Evolutionary conservation across 805 yeast species (phyloP).

Genomic region (Lachancea quebecensis): DNA sequence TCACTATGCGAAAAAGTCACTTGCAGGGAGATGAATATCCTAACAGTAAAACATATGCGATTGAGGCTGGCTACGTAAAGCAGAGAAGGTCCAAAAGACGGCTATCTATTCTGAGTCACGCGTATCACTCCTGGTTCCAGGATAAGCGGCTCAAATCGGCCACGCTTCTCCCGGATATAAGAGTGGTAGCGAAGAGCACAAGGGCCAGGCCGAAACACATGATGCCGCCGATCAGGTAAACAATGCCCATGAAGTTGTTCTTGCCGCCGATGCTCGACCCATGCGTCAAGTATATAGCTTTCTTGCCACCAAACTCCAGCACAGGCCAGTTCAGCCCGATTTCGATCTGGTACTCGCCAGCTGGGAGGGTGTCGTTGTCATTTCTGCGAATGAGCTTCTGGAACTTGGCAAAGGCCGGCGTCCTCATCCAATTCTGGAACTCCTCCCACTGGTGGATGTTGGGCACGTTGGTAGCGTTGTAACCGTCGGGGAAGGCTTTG

Average conservation of each 20-base stretch:
- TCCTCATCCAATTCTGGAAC: slow-evolving; percentile 95
- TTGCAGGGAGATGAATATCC: too few species aligned
- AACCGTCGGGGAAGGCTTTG: slow-evolving; percentile 74
- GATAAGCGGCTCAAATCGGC: slow-evolving; percentile 68
- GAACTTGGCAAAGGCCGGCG: slow-evolving; percentile 65
- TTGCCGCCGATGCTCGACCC: slow-evolving; percentile 72
- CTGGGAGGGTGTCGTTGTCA: slow-evolving; percentile 44
- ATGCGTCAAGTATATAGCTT: slow-evolving; percentile 60
- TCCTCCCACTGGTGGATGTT: slow-evolving; percentile 71
- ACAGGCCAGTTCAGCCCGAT: slow-evolving; percentile 80
- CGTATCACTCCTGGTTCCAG: slow-evolving; percentile 43
- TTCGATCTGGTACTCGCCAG: slow-evolving; percentile 57
- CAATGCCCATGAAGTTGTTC: slow-evolving; percentile 62
- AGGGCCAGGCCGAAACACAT: slow-evolving; percentile 55
- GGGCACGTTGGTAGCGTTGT: slow-evolving; percentile 75
- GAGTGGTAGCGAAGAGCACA: slow-evolving; percentile 44
- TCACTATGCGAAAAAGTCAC: too few species aligned
- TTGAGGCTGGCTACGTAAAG: too few species aligned
- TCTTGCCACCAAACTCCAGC: slow-evolving; percentile 63
- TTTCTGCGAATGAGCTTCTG: slow-evolving; percentile 61
- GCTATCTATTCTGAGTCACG: neutral
- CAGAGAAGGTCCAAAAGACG: too few species aligned
- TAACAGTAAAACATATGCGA: too few species aligned
- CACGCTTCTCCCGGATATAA: slow-evolving; percentile 59
- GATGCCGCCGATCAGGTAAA: slow-evolving; percentile 72